Conservation (phyloP, 257 asterid species). For the Petunia axillaris region DNA sequence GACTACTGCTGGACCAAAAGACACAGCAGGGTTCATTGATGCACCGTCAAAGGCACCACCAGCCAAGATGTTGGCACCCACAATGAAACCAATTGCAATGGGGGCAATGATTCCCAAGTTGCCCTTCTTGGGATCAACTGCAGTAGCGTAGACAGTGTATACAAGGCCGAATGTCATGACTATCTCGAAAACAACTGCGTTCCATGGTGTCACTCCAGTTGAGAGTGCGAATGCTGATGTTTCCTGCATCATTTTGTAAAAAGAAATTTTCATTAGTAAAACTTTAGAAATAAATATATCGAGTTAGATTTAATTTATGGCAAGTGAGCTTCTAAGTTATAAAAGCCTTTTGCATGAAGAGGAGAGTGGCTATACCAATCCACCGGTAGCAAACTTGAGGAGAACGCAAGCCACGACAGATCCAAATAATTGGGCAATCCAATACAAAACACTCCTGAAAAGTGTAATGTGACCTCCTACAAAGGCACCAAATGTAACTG, state of each 20-base stretch:
- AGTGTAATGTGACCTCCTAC: constrained; percentile 77
- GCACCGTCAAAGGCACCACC: constrained; percentile 88
- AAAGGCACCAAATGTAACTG: constrained; percentile 81
- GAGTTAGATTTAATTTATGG: no score
- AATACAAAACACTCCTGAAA: constrained; percentile 55
- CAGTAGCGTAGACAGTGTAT: constrained; percentile 84
- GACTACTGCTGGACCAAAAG: constrained; percentile 85
- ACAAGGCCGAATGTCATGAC: constrained; percentile 90
- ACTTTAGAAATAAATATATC: not conserved
- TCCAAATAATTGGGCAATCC: constrained; percentile 86
- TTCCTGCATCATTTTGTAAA: constrained; percentile 45
- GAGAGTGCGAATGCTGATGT: constrained; percentile 72
- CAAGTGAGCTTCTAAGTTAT: no score
- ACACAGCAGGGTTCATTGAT: constrained; percentile 91
- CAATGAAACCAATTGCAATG: constrained; percentile 81
- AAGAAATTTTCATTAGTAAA: not conserved
- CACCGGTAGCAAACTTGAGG: constrained; percentile 76
- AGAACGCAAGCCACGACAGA: constrained; percentile 76
- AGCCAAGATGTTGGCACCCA: constrained; percentile 85
- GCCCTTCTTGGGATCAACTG: constrained; percentile 83
- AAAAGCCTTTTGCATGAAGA: not conserved
- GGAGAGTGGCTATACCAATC: constrained; percentile 45
- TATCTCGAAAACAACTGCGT: constrained; percentile 71
- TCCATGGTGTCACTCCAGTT: constrained; percentile 59
- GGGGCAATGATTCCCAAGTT: constrained; percentile 79